Percentiles rank a stretch among this genome's conserved stretches.
phyloP scores from a whole-genome alignment of 208 protist species.

The Trichomonas gallinae region DNA sequence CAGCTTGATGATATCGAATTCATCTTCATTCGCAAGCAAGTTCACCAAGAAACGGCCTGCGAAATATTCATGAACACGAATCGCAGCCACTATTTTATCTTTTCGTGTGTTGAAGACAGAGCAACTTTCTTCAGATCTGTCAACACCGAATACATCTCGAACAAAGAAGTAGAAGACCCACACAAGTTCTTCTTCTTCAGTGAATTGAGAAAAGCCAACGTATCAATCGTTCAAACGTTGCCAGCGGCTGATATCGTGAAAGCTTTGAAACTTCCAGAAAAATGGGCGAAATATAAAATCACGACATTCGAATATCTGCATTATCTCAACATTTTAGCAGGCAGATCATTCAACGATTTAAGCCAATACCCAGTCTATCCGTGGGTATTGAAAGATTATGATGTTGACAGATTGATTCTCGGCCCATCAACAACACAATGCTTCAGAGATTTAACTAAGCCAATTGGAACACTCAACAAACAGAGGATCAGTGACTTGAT shows the following conservation, averaged over 20 bases:
- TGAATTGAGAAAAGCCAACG: background rate
- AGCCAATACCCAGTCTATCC: background rate
- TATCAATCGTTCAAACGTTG: background rate
- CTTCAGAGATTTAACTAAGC: conserved; percentile 25
- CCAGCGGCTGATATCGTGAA: background rate
- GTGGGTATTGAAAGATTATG: background rate
- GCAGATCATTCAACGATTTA: background rate
- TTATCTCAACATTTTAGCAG: background rate
- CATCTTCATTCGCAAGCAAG: background rate
- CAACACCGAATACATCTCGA: background rate
- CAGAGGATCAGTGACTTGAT: background rate
- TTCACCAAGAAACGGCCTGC: background rate
- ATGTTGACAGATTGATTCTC: background rate
- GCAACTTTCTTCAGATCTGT: background rate
- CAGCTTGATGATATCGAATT: background rate
- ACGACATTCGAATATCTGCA: background rate
- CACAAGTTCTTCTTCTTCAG: background rate
- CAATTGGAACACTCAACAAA: conserved; percentile 40
- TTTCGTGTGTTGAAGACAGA: background rate
- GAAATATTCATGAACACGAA: background rate
- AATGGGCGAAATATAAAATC: background rate
- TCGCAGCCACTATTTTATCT: background rate
- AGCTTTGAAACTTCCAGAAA: background rate
- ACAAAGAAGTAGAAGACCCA: background rate
- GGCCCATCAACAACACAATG: background rate